Percentiles rank a stretch among this genome's conserved stretches.
phyloP scores from a whole-genome alignment of 495 filamentous ascomycete genomes.

The Annulohypoxylon moriforme region DNA sequence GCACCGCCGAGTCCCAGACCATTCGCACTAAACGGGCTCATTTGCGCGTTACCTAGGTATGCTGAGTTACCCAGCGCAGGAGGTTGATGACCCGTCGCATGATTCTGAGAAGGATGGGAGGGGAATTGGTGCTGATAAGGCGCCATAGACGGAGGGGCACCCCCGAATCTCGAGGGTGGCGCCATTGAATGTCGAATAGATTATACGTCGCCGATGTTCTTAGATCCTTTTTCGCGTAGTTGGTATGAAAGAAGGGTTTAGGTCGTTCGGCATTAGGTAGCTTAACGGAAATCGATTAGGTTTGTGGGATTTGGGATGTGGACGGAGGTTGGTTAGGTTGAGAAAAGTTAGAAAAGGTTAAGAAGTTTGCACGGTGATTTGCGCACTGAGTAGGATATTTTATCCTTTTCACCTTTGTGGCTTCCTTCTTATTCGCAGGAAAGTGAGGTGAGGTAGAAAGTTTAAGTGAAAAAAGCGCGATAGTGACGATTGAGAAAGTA shows the following conservation, averaged over 20 bases:
- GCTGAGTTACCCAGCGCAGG: constrained; percentile 51
- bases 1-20: constrained; percentile 68
- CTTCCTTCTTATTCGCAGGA: neutral
- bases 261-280: constrained; percentile 26
- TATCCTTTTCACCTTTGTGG: neutral
- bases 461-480: neutral
- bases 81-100: constrained; percentile 55
- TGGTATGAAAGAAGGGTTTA: constrained; percentile 15
- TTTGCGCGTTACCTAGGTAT: constrained; percentile 66
- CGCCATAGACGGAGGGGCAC: constrained; percentile 50
- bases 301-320: neutral
- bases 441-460: neutral
- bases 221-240: constrained; percentile 27
- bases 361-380: neutral
- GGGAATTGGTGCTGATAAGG: constrained; percentile 62
- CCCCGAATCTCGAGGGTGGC: constrained; percentile 47
- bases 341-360: neutral
- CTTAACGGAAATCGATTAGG: constrained; percentile 5
- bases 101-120: constrained; percentile 52
- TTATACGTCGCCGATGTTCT: neutral
- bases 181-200: constrained; percentile 34
- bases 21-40: constrained; percentile 73
- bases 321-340: neutral
- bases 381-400: neutral
- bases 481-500: constrained; percentile 8